Base-by-base conservation (phyloP, 768 basidiomycete genomes). In the Crucibulum laeve region DNA sequence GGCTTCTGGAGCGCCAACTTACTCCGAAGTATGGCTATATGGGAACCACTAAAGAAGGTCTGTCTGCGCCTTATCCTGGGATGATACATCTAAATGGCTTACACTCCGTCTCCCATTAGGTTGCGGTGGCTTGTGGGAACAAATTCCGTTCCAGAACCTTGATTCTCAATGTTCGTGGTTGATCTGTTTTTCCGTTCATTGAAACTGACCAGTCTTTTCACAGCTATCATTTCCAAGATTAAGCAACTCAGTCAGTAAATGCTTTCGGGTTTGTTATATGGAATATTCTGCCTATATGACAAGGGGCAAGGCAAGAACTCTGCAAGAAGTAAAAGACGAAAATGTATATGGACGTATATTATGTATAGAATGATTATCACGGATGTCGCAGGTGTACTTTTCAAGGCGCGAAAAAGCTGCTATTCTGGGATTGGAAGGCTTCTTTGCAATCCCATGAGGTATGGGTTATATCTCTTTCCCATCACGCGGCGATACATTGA, bases 21-120 rank as follows among this genome's bases (percentile, higher is more conserved):
- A 84, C 85, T 10, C 90, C 90, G 33, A 84, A 74, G 56, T 93
- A 84, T 56, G 80, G 74, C 11, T 89, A 91, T 70, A 83, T 92
- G 68, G 87, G 87, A 46, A 79, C 79, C 17, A 76, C 74, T 42
- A 87, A 84, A 68, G 86, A 90, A 63, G 80, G 88, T 59, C 22
- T 37, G 63, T 42, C 52, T 38, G 21, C 43, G 32, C 10, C 13
- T 36, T n/a, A 14, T 14, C 13, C 23, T 24, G 17, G 42, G 32
- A 21, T 43, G 22, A 36, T 14, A 38, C 25, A 42, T 44, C 40
- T 46, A 15, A 51, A 34, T 30, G 15, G n/a, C 17, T 40, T 45
- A 35, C 35, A 17, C 39, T 42, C 35, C n/a, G 38, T 42, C 42
- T 39, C 56, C 38, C 54, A 15, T 10, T 18, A 73, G 73, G 74